Conservation (phyloP, 805 yeast species). For the Kregervanrija delftensis region DNA sequence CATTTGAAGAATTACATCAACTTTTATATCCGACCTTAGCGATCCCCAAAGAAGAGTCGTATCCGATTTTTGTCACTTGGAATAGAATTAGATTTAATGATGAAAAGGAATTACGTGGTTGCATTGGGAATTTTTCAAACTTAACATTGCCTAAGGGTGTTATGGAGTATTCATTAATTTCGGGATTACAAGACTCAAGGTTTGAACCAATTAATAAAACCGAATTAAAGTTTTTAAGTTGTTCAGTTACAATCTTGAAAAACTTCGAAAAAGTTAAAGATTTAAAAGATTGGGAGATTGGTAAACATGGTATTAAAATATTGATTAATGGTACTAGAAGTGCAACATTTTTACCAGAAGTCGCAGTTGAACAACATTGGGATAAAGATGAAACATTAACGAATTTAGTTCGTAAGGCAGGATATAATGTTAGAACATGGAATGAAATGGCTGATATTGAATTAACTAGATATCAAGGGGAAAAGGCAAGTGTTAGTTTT, state of each 20-base stretch:
- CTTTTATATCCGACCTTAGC: slow-evolving; percentile 6
- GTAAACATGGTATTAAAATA: slow-evolving; percentile 74
- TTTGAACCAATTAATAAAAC: slow-evolving; percentile 53
- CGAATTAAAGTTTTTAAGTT: slow-evolving; percentile 46
- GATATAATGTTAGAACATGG: slow-evolving; percentile 25
- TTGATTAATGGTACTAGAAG: slow-evolving; percentile 38
- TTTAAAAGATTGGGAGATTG: slow-evolving; percentile 71
- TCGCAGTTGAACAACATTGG: slow-evolving; percentile 86
- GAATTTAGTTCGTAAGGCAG: slow-evolving; percentile 71
- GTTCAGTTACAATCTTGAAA: slow-evolving; percentile 60
- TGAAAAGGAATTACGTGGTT: slow-evolving; percentile 58
- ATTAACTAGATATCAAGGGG: slow-evolving; percentile 51
- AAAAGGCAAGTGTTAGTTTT: slow-evolving; percentile 36
- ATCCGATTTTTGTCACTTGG: slow-evolving; percentile 89
- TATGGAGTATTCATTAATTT: slow-evolving; percentile 50
- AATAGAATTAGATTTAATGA: slow-evolving; percentile 29
- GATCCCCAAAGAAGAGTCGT: too few species aligned
- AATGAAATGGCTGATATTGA: slow-evolving; percentile 30
- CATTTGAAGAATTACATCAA: slow-evolving; percentile 9
- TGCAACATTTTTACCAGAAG: slow-evolving; percentile 88
- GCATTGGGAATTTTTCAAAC: slow-evolving; percentile 82
- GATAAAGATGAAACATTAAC: slow-evolving; percentile 60
- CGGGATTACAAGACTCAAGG: slow-evolving; percentile 75
- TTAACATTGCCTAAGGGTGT: slow-evolving; percentile 53
- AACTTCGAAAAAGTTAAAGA: slow-evolving; percentile 48